A percentile compares a stretch with the other conserved stretches of the same genome.
phyloP scores from a whole-genome alignment of 371 early-diverging fungal genomes.

The Parasitella parasitica region DNA sequence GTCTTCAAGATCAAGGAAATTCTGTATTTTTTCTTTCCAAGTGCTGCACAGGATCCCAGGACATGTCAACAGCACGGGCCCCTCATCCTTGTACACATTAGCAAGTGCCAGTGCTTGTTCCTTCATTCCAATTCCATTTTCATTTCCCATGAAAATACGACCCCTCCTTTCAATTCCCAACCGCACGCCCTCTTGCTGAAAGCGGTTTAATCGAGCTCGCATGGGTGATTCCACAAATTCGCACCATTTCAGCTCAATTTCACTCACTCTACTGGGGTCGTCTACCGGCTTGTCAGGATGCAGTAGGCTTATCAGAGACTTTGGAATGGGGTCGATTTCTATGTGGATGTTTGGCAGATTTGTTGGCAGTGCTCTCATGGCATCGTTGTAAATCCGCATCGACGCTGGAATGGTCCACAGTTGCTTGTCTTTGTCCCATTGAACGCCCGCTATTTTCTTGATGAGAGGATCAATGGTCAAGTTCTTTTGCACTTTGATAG shows the following conservation, averaged over 20 bases:
- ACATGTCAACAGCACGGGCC: conserved; percentile 66
- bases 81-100: conserved; percentile 46
- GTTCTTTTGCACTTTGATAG: conserved; percentile 15
- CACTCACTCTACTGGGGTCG: not conserved
- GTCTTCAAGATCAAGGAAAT: conserved; percentile 43
- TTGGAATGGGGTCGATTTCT: conserved; percentile 18
- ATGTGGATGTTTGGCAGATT: conserved; percentile 22
- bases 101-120: conserved; percentile 82
- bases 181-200: conserved; percentile 57
- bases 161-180: conserved; percentile 47
- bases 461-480: conserved; percentile 26
- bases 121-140: conserved; percentile 96
- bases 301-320: not conserved
- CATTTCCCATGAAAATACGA: conserved; percentile 87
- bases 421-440: conserved; percentile 1
- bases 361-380: conserved; percentile 14
- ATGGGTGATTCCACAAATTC: conserved; percentile 19
- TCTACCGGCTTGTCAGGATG: not conserved
- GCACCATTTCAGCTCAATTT: conserved; percentile 3
- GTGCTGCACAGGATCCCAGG: conserved; percentile 54
- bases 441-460: conserved; percentile 12
- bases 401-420: conserved; percentile 34
- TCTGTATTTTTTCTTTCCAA: conserved; percentile 54
- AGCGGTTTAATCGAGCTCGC: conserved; percentile 30
- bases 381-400: conserved; percentile 15